Evolutionary conservation across 164 flowering plant species (phyloP).

Genomic region (Nymphaea colorata): DNA sequence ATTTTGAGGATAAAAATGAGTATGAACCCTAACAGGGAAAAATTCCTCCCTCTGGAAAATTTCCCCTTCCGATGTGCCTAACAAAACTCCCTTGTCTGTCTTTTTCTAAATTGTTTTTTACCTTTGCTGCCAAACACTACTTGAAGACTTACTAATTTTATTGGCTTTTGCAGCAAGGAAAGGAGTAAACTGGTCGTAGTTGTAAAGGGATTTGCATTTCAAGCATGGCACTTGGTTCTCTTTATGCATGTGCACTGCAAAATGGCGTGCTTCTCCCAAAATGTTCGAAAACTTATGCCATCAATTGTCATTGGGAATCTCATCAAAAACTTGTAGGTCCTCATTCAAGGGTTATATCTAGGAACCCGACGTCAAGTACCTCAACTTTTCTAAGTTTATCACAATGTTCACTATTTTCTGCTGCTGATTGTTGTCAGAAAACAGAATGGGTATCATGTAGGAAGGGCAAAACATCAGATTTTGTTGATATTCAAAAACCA

Average conservation of each 20-base stretch:
- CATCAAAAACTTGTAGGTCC: conserved; percentile 8
- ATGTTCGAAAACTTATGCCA: neutral
- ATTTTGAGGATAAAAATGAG: too few relatives aligned
- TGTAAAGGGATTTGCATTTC: neutral
- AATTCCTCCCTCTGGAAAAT: too few relatives aligned
- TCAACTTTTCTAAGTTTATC: conserved; percentile 8
- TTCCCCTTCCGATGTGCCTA: too few relatives aligned
- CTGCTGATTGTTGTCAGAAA: neutral
- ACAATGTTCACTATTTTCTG: neutral
- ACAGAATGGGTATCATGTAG: conserved; percentile 6
- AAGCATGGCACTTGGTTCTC: conserved; percentile 4
- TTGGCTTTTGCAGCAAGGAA: too few relatives aligned
- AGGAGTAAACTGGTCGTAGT: too few relatives aligned
- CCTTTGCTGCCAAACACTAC: neutral
- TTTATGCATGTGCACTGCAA: conserved; percentile 1
- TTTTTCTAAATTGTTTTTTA: too few relatives aligned
- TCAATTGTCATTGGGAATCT: conserved; percentile 1
- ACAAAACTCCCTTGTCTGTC: too few relatives aligned
- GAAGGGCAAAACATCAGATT: conserved; percentile 19
- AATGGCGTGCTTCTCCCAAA: conserved; percentile 2
- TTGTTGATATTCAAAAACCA: conserved; percentile 17
- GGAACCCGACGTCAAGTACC: neutral
- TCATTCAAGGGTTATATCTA: conserved; percentile 5
- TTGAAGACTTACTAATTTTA: neutral
- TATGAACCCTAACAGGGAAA: too few relatives aligned